These are phyloP conservation scores for Fusarium sp. DNA, from an alignment of 2,329 filamentous ascomycete species.

Conservation along the genomic window DNA sequence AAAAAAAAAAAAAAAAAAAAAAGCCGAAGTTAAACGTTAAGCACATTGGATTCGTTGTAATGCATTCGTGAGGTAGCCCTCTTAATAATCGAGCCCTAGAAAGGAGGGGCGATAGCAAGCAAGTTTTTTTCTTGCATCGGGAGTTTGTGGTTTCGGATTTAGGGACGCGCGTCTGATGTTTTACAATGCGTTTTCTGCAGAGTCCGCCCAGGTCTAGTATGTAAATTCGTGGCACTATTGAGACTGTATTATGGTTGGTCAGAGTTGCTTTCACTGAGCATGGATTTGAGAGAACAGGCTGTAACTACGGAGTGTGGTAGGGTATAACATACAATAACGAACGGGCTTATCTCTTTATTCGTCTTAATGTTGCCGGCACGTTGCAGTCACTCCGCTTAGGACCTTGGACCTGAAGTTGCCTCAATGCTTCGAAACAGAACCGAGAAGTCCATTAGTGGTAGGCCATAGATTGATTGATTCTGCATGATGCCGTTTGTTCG, in stretches of 20 bases:
- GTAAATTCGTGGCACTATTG: slow-evolving; percentile 40
- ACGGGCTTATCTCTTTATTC: neutral
- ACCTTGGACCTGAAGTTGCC: neutral
- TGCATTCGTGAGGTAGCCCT: neutral
- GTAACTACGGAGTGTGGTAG: slow-evolving; percentile 14
- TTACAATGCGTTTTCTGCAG: slow-evolving; percentile 28
- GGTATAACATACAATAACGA: slow-evolving; percentile 3
- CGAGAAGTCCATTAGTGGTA: neutral
- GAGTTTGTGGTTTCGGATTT: slow-evolving; percentile 36
- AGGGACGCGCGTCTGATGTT: slow-evolving; percentile 38
- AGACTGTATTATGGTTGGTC: slow-evolving; percentile 30
- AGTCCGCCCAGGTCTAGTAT: slow-evolving; percentile 38
- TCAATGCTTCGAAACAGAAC: neutral
- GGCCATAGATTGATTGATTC: neutral
- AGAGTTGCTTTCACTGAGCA: slow-evolving; percentile 5
- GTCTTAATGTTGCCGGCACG: neutral
- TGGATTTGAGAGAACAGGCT: slow-evolving; percentile 14
- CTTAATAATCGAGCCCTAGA: slow-evolving; percentile 13
- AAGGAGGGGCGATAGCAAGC: slow-evolving; percentile 19
- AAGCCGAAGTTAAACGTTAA: slow-evolving; percentile 3
- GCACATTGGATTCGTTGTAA: slow-evolving; percentile 2
- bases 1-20: neutral
- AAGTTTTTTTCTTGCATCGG: slow-evolving; percentile 11
- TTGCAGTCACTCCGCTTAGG: neutral
- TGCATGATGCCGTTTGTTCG: slow-evolving; percentile 22